Evolutionary conservation across 805 yeast species (phyloP).

Genomic region (Kodamaea sagamina): DNA sequence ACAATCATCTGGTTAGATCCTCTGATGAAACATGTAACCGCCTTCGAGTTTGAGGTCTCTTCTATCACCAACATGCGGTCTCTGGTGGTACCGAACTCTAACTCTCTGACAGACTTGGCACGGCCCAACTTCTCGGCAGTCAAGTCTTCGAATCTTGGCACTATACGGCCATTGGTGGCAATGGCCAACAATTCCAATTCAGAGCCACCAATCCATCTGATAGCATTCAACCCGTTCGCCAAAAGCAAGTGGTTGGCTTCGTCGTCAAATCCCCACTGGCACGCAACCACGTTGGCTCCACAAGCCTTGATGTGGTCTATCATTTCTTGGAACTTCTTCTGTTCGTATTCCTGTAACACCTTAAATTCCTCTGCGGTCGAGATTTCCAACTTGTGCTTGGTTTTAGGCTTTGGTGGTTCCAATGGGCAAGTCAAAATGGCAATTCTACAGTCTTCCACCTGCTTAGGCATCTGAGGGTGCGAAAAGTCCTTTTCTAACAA

Average conservation of each 20-base stretch:
- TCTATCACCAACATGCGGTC: slow-evolving; percentile 96
- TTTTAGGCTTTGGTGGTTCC: slow-evolving; percentile 99
- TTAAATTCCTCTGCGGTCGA: slow-evolving; percentile 92
- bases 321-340: slow-evolving; percentile 87
- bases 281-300: slow-evolving; percentile 94
- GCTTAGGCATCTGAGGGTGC: slow-evolving; percentile 97
- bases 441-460: slow-evolving; percentile 73
- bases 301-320: slow-evolving; percentile 79
- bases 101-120: slow-evolving; percentile 82
- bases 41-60: slow-evolving; percentile 80
- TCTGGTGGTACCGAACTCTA: slow-evolving; percentile 94
- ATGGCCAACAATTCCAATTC: slow-evolving; percentile 94
- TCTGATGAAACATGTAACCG: slow-evolving; percentile 89
- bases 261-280: slow-evolving; percentile 99
- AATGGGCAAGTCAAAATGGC: slow-evolving; percentile 98
- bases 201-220: slow-evolving; percentile 99
- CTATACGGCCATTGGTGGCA: slow-evolving; percentile 96
- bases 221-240: slow-evolving; percentile 89
- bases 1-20: slow-evolving; percentile 98
- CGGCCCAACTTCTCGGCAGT: slow-evolving; percentile 77
- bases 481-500: slow-evolving; percentile 94
- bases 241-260: slow-evolving; percentile 93
- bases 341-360: slow-evolving; percentile 89
- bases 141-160: slow-evolving; percentile 94
- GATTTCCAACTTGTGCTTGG: slow-evolving; percentile 94